Base-by-base conservation (phyloP, 805 yeast species). In the Priceomyces haplophilus region DNA sequence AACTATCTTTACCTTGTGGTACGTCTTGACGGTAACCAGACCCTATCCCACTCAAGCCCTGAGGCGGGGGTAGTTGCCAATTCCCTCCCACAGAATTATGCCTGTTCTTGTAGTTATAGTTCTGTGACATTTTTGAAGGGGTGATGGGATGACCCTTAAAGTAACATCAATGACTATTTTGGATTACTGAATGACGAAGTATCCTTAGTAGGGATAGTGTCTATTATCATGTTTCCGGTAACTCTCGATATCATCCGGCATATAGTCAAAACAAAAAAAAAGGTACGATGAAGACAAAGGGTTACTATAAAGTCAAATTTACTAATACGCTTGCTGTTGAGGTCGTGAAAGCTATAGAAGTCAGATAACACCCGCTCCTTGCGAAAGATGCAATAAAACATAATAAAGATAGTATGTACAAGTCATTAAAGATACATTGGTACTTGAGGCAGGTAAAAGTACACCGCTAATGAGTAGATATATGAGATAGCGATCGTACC, bases 71-170 rank as follows among this genome's bases (percentile, higher is more conserved):
- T 39, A 64, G 46, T 37, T 61, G 62, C 69, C 69, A 65, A 46
- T 55, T 61, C 8, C 71, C 71, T 5, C 69, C 69, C 18, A 63
- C 54, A n/a, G 71, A 64, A 38, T 61, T 68, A 49, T 62, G 72
- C 33, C 70, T 51, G 48, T 59, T 61, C 18, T 36, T 36, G 48
- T 55, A 64, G 43, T 58, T 59, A 50, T 60, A 58, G 47, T 60
- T 58, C 42, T 57, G 55, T 12, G 70, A 58, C 72, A 64, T 65
- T 20, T 12, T 15, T 11, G 15, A 27, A 15, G 11, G 31, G 15
- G 31, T n/a, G 15, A 11, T 4, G 11, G 11, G 15, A 12, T 27
- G 8, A 12, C n/a, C 5, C 15, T 27, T 27, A 27, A 12, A 27
- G n/a, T 27, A 12, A 11, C 31, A 27, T 27, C 31, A 27, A 27